These are phyloP conservation scores for Volutella citrinella DNA, from an alignment of 2,329 filamentous ascomycete species.

Conservation along the genomic window DNA sequence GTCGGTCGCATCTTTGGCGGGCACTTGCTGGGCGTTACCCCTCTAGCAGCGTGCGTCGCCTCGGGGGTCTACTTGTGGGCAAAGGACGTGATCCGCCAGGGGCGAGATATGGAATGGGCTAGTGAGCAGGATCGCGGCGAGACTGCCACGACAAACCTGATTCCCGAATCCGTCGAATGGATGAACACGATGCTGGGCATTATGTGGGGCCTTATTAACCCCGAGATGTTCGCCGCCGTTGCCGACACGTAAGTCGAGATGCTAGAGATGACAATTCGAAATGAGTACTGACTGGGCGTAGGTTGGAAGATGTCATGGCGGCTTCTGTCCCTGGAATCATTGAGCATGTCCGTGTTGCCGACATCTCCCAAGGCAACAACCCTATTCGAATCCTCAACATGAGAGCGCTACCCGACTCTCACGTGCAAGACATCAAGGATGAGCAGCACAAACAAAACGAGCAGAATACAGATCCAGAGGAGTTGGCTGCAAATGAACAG, in stretches of 20 bases:
- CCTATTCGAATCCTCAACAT: slow-evolving; percentile 85
- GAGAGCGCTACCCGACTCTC: slow-evolving; percentile 73
- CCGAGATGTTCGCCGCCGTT: slow-evolving; percentile 88
- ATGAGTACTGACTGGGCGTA: slow-evolving; percentile 15
- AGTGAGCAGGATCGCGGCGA: slow-evolving; percentile 82
- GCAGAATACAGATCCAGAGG: slow-evolving; percentile 79
- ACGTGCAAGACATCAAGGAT: slow-evolving; percentile 78
- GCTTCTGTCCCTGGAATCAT: slow-evolving; percentile 88
- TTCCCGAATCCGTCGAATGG: slow-evolving; percentile 94
- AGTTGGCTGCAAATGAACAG: slow-evolving; percentile 84
- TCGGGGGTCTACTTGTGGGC: slow-evolving; percentile 86
- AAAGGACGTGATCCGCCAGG: slow-evolving; percentile 80
- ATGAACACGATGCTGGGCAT: slow-evolving; percentile 85
- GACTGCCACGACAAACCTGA: slow-evolving; percentile 80
- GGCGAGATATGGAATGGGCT: slow-evolving; percentile 81
- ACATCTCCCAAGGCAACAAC: slow-evolving; percentile 92
- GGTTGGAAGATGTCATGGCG: slow-evolving; percentile 81
- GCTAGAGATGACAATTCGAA: accelerated
- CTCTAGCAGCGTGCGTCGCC: slow-evolving; percentile 66
- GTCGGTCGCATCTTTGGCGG: slow-evolving; percentile 79
- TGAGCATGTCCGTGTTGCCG: slow-evolving; percentile 90
- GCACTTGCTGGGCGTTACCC: slow-evolving; percentile 71
- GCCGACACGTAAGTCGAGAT: slow-evolving; percentile 66
- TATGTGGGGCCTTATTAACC: slow-evolving; percentile 89
- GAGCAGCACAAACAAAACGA: slow-evolving; percentile 76